Evolutionary conservation across 306 rosid species (phyloP).

Genomic region (Luffa aegyptiaca): DNA sequence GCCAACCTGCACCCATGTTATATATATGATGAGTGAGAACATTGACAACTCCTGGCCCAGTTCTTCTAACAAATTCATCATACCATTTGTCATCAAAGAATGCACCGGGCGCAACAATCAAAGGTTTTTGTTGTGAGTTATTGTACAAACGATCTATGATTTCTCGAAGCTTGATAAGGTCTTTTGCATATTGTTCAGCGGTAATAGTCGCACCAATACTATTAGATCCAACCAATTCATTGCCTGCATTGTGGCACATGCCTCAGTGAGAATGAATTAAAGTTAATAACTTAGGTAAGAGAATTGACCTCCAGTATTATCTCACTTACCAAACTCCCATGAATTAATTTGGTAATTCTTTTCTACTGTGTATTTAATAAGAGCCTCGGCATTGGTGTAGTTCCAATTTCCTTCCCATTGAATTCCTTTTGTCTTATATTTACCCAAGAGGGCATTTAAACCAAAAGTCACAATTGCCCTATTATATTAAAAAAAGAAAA

Average conservation of each 20-base stretch:
- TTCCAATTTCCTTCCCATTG: conserved; percentile 54
- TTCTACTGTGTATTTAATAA: conserved; percentile 50
- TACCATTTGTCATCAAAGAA: not conserved
- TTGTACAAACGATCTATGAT: too few species aligned
- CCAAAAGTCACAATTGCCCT: conserved; percentile 66
- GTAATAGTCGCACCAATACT: too few species aligned
- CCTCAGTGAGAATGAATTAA: not conserved
- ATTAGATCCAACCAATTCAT: too few species aligned
- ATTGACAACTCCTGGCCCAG: not conserved
- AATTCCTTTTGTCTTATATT: conserved; percentile 21
- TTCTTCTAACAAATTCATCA: not conserved
- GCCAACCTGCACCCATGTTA: not conserved
- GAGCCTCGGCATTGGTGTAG: conserved; percentile 20
- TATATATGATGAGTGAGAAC: not conserved
- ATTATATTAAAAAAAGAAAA: not conserved
- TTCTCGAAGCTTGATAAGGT: too few species aligned
- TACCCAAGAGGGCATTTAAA: conserved; percentile 75
- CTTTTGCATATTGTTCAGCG: too few species aligned
- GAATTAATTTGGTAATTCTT: conserved; percentile 62
- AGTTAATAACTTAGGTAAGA: not conserved
- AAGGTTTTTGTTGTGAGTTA: not conserved
- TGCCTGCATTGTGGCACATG: conserved; percentile 71
- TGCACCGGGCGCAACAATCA: not conserved
- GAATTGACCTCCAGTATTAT: too few species aligned
- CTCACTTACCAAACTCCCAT: conserved; percentile 64